These are phyloP conservation scores for Ephemerocybe angulata DNA, from an alignment of 768 basidiomycete species.

Conservation along the genomic window DNA sequence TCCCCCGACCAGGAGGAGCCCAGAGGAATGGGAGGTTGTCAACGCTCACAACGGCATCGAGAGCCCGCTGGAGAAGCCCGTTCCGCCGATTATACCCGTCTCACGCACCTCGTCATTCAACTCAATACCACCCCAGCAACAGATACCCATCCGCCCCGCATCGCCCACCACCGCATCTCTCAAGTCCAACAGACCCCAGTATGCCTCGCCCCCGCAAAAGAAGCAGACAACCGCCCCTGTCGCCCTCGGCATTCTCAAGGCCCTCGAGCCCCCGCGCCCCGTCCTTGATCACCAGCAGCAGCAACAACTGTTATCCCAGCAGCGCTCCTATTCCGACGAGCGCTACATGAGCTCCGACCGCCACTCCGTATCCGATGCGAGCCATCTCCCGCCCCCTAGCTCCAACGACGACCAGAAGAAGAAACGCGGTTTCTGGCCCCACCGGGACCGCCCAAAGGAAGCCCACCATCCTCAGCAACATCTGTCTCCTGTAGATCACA, in stretches of 20 bases:
- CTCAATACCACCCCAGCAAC: neutral
- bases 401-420: slow-evolving; percentile 30
- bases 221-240: slow-evolving; percentile 28
- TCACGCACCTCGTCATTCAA: neutral
- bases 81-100: neutral
- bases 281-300: neutral
- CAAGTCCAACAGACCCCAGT: neutral
- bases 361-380: slow-evolving; percentile 27
- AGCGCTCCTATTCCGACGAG: slow-evolving; percentile 28
- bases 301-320: neutral
- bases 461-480: slow-evolving; percentile 28
- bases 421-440: slow-evolving; percentile 53
- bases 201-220: slow-evolving; percentile 5
- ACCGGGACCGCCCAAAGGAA: slow-evolving; percentile 36
- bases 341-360: slow-evolving; percentile 21
- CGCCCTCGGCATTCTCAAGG: slow-evolving; percentile 54
- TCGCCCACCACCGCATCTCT: neutral
- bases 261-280: slow-evolving; percentile 65
- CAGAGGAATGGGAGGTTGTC: neutral
- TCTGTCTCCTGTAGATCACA: too few species aligned
- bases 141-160: neutral
- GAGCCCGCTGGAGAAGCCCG: too few species aligned
- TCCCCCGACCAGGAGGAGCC: neutral
- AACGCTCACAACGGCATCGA: neutral
- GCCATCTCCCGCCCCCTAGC: too few species aligned